These are phyloP conservation scores for Euphorbia tirucalli DNA, from an alignment of 345 rosid genomes.

Conservation along the genomic window DNA sequence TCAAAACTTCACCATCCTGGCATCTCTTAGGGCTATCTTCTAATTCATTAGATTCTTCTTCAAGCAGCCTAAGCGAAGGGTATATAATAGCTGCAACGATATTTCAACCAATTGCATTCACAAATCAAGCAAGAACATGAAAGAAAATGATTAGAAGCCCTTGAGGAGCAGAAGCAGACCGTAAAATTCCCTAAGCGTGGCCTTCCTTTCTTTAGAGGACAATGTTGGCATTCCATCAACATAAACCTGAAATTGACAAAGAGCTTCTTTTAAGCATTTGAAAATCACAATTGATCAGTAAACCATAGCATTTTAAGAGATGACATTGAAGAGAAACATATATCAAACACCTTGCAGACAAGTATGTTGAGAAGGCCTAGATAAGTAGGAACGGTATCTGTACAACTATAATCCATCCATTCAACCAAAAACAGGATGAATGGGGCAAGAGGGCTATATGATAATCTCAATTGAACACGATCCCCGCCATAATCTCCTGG, in stretches of 20 bases:
- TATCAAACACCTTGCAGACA: conserved; percentile 46
- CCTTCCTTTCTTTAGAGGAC: conserved; percentile 56
- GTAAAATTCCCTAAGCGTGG: conserved; percentile 60
- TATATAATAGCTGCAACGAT: conserved; percentile 53
- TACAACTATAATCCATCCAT: conserved; percentile 72
- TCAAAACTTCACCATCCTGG: conserved; percentile 16
- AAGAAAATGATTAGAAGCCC: neutral
- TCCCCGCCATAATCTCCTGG: conserved; percentile 52
- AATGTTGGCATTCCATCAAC: conserved; percentile 55
- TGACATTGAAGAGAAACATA: neutral
- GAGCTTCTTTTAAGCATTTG: conserved; percentile 12
- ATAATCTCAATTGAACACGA: conserved; percentile 56
- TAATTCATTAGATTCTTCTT: conserved; percentile 34
- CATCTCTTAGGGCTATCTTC: conserved; percentile 24
- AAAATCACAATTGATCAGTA: neutral
- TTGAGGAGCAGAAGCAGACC: conserved; percentile 43
- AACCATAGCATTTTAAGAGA: neutral
- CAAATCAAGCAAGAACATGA: neutral
- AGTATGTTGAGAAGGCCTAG: conserved; percentile 60
- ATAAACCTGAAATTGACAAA: conserved; percentile 40
- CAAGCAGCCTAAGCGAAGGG: conserved; percentile 58
- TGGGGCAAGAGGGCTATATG: conserved; percentile 60
- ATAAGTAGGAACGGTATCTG: conserved; percentile 49
- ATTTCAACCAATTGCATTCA: conserved; percentile 7
- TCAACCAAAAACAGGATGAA: conserved; percentile 51